Conservation (phyloP, 2,329 filamentous ascomycete species). For the Aureobasidium sp. region DNA sequence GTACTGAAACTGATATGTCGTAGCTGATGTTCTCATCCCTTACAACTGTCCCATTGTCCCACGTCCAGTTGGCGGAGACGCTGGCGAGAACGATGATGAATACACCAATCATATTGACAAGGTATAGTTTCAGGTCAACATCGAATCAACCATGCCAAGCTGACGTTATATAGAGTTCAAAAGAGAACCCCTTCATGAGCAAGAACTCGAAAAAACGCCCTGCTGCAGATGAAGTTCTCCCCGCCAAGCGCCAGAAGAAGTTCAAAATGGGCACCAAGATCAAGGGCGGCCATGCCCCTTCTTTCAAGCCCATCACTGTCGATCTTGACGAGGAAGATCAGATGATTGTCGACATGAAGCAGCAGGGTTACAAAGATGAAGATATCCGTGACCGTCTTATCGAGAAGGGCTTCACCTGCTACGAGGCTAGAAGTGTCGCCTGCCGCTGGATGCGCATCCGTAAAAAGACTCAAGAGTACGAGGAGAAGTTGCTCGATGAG, state of each 20-base stretch:
- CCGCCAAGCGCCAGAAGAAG: not conserved
- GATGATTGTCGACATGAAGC: constrained; percentile 38
- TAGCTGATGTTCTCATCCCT: not conserved
- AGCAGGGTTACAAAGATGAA: constrained; percentile 36
- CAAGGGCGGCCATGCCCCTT: not conserved
- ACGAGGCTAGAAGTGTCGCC: constrained; percentile 41
- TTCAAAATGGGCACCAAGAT: not conserved
- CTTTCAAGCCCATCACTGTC: constrained; percentile 18
- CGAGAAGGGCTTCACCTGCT: constrained; percentile 36
- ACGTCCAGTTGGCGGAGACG: not conserved
- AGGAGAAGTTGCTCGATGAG: constrained; percentile 41
- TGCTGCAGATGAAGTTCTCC: not conserved
- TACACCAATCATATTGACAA: not conserved
- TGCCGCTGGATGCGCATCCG: constrained; percentile 42
- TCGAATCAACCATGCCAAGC: not conserved
- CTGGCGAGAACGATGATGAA: not conserved
- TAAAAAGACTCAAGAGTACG: constrained; percentile 33
- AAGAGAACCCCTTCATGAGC: not conserved
- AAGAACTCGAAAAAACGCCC: not conserved
- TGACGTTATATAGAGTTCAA: not conserved
- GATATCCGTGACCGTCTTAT: constrained; percentile 37
- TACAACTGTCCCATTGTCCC: not conserved
- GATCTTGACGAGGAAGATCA: constrained; percentile 44
- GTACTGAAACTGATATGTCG: not conserved
- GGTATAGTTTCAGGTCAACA: not conserved